phyloP scores from a whole-genome alignment of 129 eudicot species.

The Ambrosia trifida region DNA sequence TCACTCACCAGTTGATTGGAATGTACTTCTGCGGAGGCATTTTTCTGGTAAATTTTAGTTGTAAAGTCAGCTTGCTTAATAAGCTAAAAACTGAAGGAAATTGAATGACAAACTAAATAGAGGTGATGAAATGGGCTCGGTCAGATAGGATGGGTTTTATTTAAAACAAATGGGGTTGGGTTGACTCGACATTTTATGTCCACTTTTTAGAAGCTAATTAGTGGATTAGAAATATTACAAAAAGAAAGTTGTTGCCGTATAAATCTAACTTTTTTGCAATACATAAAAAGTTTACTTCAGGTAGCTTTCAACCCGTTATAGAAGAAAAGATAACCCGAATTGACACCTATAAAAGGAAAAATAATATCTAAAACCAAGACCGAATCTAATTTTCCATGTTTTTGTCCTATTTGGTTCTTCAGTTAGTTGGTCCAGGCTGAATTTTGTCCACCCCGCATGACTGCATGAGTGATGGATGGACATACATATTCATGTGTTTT shows the following conservation, averaged over 20 bases:
- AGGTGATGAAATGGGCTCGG: not conserved
- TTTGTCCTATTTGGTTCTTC: not conserved
- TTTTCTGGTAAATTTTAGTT: slow-evolving; percentile 61
- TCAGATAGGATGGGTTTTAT: not conserved
- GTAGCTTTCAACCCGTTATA: not conserved
- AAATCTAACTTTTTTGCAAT: slow-evolving; percentile 1
- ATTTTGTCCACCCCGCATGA: not conserved
- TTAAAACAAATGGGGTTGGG: not conserved
- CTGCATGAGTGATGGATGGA: not conserved
- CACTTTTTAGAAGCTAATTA: not conserved
- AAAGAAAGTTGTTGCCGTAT: not conserved
- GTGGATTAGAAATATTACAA: not conserved
- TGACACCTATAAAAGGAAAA: not conserved
- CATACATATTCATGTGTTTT: not conserved
- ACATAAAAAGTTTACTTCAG: not conserved
- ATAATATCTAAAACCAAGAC: not conserved
- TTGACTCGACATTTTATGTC: slow-evolving; percentile 2
- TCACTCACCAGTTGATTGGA: slow-evolving; percentile 98
- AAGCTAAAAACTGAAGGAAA: not conserved
- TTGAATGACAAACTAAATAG: not conserved
- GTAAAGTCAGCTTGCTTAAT: slow-evolving; percentile 7
- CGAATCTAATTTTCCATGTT: not conserved
- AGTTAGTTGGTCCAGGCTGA: not conserved
- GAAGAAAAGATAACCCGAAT: not conserved
- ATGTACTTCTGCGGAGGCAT: slow-evolving; percentile 75